Conservation (phyloP, 768 basidiomycete species). For the Boletus insuetus region DNA sequence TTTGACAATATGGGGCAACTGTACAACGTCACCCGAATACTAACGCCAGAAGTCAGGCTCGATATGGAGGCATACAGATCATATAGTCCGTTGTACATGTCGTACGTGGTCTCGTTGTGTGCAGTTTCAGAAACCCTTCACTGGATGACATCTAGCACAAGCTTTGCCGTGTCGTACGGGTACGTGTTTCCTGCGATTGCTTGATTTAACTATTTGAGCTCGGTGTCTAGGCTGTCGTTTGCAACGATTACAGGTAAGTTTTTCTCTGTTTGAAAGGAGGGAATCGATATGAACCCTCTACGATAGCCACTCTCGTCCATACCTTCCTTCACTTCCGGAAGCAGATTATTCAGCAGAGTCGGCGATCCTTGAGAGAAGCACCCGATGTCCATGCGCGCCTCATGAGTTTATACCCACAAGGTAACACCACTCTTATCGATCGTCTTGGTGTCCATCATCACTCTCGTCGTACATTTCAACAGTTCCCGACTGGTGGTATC, state of each 20-base stretch:
- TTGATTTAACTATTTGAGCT: background rate
- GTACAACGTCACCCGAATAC: conserved; percentile 60
- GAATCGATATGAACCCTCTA: background rate
- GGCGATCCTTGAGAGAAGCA: conserved; percentile 69
- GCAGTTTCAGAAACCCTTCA: background rate
- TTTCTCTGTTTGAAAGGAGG: background rate
- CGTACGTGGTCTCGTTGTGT: conserved; percentile 24
- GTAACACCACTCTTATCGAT: conserved; percentile 7
- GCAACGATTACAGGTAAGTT: conserved; percentile 67
- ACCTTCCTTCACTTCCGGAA: conserved; percentile 66
- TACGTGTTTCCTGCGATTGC: background rate
- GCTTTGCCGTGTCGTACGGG: conserved; percentile 33
- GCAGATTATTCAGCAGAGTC: conserved; percentile 71
- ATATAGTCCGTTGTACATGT: conserved; percentile 62
- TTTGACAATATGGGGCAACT: conserved; percentile 56
- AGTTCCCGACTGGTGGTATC: conserved; percentile 88
- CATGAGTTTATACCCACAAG: conserved; percentile 67
- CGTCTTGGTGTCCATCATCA: background rate
- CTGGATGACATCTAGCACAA: conserved; percentile 11
- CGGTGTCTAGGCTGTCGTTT: conserved; percentile 60
- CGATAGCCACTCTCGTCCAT: conserved; percentile 29
- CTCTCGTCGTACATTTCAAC: conserved; percentile 16
- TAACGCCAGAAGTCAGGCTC: conserved; percentile 52
- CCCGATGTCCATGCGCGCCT: conserved; percentile 83
- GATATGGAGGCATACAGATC: conserved; percentile 49